phyloP scores from a whole-genome alignment of 495 filamentous ascomycete genomes.

The Lichina pygmaea region DNA sequence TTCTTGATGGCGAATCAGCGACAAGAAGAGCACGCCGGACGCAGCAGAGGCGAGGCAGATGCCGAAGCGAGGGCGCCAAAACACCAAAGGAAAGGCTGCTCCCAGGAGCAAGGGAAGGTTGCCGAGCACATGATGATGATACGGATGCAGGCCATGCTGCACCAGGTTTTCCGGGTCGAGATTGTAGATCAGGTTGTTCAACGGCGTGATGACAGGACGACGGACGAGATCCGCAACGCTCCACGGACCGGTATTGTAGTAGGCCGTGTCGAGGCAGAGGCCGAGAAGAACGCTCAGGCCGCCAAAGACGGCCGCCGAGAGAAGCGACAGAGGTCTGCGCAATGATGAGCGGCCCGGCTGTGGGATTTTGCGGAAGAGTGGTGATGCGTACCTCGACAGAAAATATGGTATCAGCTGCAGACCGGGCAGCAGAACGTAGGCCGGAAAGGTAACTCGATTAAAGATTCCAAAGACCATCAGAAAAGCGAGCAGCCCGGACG shows the following conservation, averaged over 20 bases:
- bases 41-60: conserved; percentile 50
- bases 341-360: conserved; percentile 7
- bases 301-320: conserved; percentile 30
- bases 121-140: conserved; percentile 63
- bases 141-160: conserved; percentile 72
- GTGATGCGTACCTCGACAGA: conserved; percentile 34
- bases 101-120: conserved; percentile 80
- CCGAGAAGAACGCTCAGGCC: conserved; percentile 38
- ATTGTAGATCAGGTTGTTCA: conserved; percentile 87
- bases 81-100: conserved; percentile 48
- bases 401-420: conserved; percentile 68
- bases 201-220: conserved; percentile 54
- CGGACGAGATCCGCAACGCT: conserved; percentile 22
- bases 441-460: conserved; percentile 91
- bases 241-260: conserved; percentile 35
- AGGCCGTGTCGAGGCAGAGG: conserved; percentile 55
- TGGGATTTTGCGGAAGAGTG: neutral
- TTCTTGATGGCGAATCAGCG: conserved; percentile 78
- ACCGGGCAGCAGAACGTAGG: conserved; percentile 59
- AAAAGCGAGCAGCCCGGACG: conserved; percentile 50
- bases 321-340: conserved; percentile 37
- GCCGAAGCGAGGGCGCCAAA: conserved; percentile 23
- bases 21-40: conserved; percentile 54
- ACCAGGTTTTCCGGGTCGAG: conserved; percentile 48
- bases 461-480: conserved; percentile 67